phyloP scores from a whole-genome alignment of 768 basidiomycete species.

The Kwoniella heveanensis region DNA sequence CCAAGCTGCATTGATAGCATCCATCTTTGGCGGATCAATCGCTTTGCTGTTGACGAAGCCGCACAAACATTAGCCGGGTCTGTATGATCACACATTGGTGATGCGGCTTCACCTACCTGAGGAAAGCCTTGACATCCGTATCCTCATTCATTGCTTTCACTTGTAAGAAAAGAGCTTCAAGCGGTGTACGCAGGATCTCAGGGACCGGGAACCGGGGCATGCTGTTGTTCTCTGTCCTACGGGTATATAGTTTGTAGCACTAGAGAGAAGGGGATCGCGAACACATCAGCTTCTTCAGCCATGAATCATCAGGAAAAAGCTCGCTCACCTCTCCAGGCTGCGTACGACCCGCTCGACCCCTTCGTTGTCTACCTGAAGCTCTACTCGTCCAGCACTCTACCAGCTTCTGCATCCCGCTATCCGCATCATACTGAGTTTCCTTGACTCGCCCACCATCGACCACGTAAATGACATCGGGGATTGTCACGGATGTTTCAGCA shows the following conservation, averaged over 20 bases:
- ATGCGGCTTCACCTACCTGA: conserved; percentile 19
- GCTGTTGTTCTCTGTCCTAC: conserved; percentile 66
- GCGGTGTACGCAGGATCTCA: conserved; percentile 82
- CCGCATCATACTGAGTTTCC: conserved; percentile 72
- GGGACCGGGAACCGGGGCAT: conserved; percentile 75
- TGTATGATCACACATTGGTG: background rate
- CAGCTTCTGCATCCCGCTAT: conserved; percentile 72
- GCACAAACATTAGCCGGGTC: background rate
- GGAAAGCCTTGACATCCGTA: conserved; percentile 71
- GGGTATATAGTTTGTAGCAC: conserved; percentile 87
- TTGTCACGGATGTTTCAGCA: conserved; percentile 79
- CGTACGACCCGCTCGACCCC: conserved; percentile 88
- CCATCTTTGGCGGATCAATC: conserved; percentile 77
- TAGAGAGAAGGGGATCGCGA: conserved; percentile 60
- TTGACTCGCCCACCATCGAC: conserved; percentile 84
- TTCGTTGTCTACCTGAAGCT: conserved; percentile 78
- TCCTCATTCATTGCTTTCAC: conserved; percentile 78
- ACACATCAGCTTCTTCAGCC: no score
- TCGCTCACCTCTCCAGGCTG: conserved; percentile 55
- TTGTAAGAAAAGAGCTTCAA: conserved; percentile 77
- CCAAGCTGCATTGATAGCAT: conserved; percentile 77
- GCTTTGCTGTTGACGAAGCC: conserved; percentile 60
- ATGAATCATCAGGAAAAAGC: background rate
- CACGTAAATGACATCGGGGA: conserved; percentile 84
- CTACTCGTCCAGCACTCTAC: conserved; percentile 68